Evolutionary conservation across 1,284 basidiomycete genomes (phyloP), one percentile per base, ranked within the genome.

Genomic region (Trichosporon sp.): DNA sequence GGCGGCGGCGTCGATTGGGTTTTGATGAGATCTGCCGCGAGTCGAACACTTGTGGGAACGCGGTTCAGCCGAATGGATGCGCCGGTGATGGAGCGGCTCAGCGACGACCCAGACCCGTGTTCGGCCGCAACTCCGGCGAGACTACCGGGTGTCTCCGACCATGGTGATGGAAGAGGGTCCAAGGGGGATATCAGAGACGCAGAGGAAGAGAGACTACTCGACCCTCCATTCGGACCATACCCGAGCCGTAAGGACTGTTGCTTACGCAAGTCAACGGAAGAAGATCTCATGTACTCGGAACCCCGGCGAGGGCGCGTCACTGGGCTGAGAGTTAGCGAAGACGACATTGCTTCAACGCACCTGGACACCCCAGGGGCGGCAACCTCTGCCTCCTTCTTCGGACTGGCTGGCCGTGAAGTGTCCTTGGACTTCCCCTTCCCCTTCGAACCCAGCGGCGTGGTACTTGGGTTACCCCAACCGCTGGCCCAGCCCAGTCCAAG

Each of bases 21-120:
- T 73, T 81, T 81, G 70, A 84, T 78, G 21, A 87, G 74, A 46
- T 87, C 86, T 12, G 85, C 84, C 0, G 87, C 87, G 48, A 86
- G 72, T n/a, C 86, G 79, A 1, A 88, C 86, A 7, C 85, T 84
- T 0, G 86, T 86, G 0, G 87, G 87, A 1, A 88, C 86, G 2
- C 86, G 79, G 72, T 87, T 87, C n/a, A 88, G 74, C 0, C 85
- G 83, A 35, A 88, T 86, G 4, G 85, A 76, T 77, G 65, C 76
- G 76, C 59, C 32, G 4, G 59, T 63, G 7, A 63, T 32, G 12
- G 59, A 63, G 6, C 59, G 31, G 16, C 59, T 63, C 32, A 63
- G 31, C 12, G 59, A 63, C 6, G 59, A 6, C 7, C 59, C 59
- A 2, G 59, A 4, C 14, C 31, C 59, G n/a, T n/a, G 31, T 16